Evolutionary conservation across 192 early-diverging fungal genomes (phyloP).

Genomic region (Dissophora globulifera): DNA sequence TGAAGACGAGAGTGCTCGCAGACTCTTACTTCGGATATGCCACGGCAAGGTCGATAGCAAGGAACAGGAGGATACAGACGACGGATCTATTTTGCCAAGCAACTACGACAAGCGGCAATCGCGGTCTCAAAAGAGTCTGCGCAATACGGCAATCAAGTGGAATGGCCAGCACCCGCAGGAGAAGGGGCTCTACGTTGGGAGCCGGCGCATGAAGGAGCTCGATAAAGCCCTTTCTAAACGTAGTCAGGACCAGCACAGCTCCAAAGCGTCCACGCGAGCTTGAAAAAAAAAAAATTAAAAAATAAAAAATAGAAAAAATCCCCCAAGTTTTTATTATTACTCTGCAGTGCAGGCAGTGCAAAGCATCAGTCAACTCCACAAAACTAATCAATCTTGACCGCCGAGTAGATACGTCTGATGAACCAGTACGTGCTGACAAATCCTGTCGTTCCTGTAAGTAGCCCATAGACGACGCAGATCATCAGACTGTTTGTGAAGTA

Average conservation of each 20-base stretch:
- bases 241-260: constrained; percentile 13
- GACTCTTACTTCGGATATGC: constrained; percentile 30
- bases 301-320: too few relatives aligned
- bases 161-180: constrained; percentile 48
- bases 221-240: constrained; percentile 19
- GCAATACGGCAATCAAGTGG: constrained; percentile 52
- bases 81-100: neutral
- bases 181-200: constrained; percentile 38
- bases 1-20: constrained; percentile 34
- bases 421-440: constrained; percentile 80
- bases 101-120: constrained; percentile 17
- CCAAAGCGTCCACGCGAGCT: neutral
- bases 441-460: constrained; percentile 80
- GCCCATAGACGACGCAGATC: constrained; percentile 72
- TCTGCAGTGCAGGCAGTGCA: too few relatives aligned
- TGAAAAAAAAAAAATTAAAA: too few relatives aligned
- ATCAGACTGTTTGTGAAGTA: constrained; percentile 81
- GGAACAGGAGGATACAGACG: neutral
- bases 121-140: constrained; percentile 21
- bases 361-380: too few relatives aligned
- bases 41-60: constrained; percentile 21
- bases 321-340: too few relatives aligned
- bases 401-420: constrained; percentile 76
- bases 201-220: constrained; percentile 27
- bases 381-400: constrained; percentile 77